Conservation (phyloP, 1,284 basidiomycete genomes). For the Neonothopanus nambi region DNA sequence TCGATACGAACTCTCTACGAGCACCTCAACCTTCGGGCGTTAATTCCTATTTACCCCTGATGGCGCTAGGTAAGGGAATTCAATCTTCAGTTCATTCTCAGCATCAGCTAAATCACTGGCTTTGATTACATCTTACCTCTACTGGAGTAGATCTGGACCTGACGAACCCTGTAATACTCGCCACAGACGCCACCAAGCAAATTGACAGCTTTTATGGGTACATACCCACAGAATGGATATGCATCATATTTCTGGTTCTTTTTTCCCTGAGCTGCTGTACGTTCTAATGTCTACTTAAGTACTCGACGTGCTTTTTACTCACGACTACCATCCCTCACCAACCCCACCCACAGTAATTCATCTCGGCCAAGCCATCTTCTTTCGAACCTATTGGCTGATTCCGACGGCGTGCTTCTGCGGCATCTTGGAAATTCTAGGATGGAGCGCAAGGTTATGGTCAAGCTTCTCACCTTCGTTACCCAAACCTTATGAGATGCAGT, state of each 20-base stretch:
- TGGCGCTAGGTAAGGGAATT: too few species aligned
- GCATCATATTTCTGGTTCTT: conserved; percentile 30
- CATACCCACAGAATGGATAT: conserved; percentile 32
- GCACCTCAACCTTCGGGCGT: too few species aligned
- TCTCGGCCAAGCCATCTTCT: conserved; percentile 37
- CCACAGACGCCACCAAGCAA: too few species aligned
- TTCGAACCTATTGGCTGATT: conserved; percentile 46
- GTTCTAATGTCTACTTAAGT: too few species aligned
- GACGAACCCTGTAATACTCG: too few species aligned
- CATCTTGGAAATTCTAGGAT: conserved; percentile 46
- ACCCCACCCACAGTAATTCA: conserved; percentile 33
- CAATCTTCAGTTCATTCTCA: too few species aligned
- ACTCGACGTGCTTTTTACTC: too few species aligned
- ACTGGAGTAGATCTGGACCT: too few species aligned
- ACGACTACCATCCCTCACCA: background rate
- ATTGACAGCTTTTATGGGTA: conserved; percentile 27
- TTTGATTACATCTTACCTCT: too few species aligned
- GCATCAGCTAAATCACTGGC: too few species aligned
- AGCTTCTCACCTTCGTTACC: conserved; percentile 12
- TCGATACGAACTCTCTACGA: too few species aligned
- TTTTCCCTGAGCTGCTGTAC: conserved; percentile 30
- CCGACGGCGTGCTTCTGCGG: conserved; percentile 47
- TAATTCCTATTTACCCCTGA: too few species aligned
- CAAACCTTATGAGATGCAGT: conserved; percentile 39
- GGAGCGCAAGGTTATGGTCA: conserved; percentile 33